Evolutionary conservation across 2,329 filamentous ascomycete genomes (phyloP).

Genomic region (Verticillium longisporum): DNA sequence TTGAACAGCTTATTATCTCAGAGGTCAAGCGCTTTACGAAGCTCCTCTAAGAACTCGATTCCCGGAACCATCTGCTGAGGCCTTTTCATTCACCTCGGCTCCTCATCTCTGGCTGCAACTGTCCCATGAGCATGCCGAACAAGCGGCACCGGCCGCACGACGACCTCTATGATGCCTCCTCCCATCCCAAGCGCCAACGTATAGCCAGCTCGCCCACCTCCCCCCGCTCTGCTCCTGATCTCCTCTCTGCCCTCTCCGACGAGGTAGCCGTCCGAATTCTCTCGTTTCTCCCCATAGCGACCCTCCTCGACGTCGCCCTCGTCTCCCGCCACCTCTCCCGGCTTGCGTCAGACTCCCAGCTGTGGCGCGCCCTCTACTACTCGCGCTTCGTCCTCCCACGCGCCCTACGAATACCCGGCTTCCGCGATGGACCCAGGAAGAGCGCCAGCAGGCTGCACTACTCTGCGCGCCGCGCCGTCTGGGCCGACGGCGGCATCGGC

Average conservation of each 20-base stretch:
- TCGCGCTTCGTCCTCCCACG: constrained; percentile 78
- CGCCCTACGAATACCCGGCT: constrained; percentile 66
- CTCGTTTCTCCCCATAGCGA: constrained; percentile 62
- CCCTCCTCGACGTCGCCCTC: constrained; percentile 55
- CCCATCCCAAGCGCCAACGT: background rate
- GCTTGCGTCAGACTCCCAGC: constrained; percentile 72
- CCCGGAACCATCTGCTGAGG: too few species aligned
- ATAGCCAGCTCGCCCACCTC: background rate
- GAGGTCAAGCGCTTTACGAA: too few species aligned
- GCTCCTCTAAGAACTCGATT: too few species aligned
- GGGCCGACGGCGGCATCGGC: constrained; percentile 34
- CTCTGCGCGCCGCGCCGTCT: constrained; percentile 33
- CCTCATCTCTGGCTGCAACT: background rate
- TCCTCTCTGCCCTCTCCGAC: constrained; percentile 69
- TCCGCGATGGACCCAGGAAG: constrained; percentile 30
- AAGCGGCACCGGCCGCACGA: background rate
- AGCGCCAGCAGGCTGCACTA: constrained; percentile 33
- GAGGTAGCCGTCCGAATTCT: constrained; percentile 83
- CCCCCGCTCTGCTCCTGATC: background rate
- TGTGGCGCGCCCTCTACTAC: constrained; percentile 91
- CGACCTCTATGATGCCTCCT: background rate
- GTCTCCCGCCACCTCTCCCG: constrained; percentile 70
- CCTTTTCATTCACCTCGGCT: too few species aligned
- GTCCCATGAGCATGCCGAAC: background rate
- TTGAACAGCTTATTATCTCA: too few species aligned